Evolutionary conservation across 768 basidiomycete species (phyloP), one percentile per base, ranked within the genome.

Genomic region (Boletellus ananas): DNA sequence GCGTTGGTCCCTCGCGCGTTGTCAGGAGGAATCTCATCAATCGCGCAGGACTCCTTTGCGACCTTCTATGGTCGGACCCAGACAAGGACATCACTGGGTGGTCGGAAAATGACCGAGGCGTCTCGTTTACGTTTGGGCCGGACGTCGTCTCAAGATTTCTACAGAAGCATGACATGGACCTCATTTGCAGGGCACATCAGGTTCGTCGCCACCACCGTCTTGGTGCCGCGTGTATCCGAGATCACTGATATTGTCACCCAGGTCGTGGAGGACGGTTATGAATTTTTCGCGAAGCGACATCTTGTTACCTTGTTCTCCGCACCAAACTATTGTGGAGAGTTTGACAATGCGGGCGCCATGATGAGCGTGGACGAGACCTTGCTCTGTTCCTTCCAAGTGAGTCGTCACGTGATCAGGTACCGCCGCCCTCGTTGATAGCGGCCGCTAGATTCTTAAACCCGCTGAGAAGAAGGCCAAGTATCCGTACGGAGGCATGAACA

Each of bases 311-410:
- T 98, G 39, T 98, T 98, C 75, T 95, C 93, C 20, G 95, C 95
- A 45, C 95, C 95, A 51, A 91, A 92, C 75, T 91, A 92, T 63
- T 91, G 88, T 60, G 89, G 92, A 56, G 90, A 98, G 74, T 99
- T 99, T 63, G 95, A 99, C 70, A 99, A 99, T 69, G 94, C 95
- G 4, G 95, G 95, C 34, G 95, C 95, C 31, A 99, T 99, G 95
- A 99, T 98, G 95, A 94, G 90, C 63, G 95, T 99, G 37, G 95
- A 97, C 62, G 95, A 97, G 72, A 96, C 95, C 9, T 70, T 98
- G 57, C 70, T 98, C 57, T 97, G 95, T 73, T 97, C 94, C 8
- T 97, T 98, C 91, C 95, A 97, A 74, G 93, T 94, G 56, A 52
- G 77, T 57, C 21, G 11, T 57, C 54, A 63, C 57, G 50, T 62